Evolutionary conservation across 1,284 basidiomycete species (phyloP).

Genomic region (Meira nashicola): DNA sequence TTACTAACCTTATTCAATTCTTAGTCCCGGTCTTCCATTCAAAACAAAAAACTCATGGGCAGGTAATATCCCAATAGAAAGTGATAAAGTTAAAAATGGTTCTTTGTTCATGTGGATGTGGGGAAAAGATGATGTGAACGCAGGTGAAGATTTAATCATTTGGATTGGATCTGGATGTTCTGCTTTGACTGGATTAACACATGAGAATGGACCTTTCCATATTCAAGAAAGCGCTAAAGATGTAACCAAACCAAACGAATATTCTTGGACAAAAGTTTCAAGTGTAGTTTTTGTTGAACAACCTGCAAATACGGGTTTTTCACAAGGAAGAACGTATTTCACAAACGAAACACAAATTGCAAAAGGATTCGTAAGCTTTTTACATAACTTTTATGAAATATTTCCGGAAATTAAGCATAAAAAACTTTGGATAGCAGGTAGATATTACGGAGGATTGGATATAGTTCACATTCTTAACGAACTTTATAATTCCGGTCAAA

Average conservation of each 20-base stretch:
- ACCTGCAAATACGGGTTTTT: neutral
- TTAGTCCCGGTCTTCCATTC: neutral
- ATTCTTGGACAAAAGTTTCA: neutral
- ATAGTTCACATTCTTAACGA: neutral
- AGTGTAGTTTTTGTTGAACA: neutral
- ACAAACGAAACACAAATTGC: neutral
- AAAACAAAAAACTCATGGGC: conserved; percentile 2
- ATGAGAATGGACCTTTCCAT: neutral
- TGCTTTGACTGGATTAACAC: neutral
- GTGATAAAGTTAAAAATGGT: neutral
- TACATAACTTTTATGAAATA: neutral
- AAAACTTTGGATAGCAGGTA: neutral
- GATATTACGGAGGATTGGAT: neutral
- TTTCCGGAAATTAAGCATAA: neutral
- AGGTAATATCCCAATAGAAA: conserved; percentile 13
- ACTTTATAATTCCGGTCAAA: neutral
- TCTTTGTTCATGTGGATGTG: conserved; percentile 37
- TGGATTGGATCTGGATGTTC: neutral
- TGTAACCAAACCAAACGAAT: neutral
- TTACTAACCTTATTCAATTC: too few species aligned
- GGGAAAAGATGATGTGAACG: neutral
- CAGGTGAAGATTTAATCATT: neutral
- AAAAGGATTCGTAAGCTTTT: neutral
- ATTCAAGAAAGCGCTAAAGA: neutral
- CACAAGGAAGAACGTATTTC: neutral